Percentiles rank a stretch among this genome's conserved stretches.
These are phyloP conservation scores for Coemansia erecta DNA, from an alignment of 192 early-diverging fungal species.

Conservation along the genomic window DNA sequence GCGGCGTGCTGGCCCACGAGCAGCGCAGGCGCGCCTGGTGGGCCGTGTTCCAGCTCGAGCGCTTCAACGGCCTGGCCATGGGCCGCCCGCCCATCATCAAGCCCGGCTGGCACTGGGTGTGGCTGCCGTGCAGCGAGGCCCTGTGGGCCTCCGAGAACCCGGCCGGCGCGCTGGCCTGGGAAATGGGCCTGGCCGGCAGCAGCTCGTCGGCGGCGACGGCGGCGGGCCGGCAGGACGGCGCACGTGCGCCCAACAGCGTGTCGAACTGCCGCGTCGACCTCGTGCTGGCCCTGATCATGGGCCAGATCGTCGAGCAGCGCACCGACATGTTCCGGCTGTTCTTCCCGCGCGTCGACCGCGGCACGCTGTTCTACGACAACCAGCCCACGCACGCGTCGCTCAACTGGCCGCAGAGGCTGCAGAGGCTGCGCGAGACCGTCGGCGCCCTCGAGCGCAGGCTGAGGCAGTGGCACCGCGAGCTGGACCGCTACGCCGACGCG, in stretches of 20 bases:
- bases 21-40: slow-evolving; percentile 48
- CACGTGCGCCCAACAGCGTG: slow-evolving; percentile 5
- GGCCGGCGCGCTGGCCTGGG: slow-evolving; percentile 35
- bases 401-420: slow-evolving; percentile 24
- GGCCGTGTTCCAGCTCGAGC: slow-evolving; percentile 48
- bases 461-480: slow-evolving; percentile 43
- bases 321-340: slow-evolving; percentile 49
- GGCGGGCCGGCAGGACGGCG: too few relatives aligned
- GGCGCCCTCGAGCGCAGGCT: slow-evolving; percentile 34
- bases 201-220: slow-evolving; percentile 22
- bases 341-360: slow-evolving; percentile 49
- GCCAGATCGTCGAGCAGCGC: slow-evolving; percentile 48
- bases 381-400: slow-evolving; percentile 39
- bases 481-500: slow-evolving; percentile 39
- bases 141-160: slow-evolving; percentile 44
- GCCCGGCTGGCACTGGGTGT: slow-evolving; percentile 55
- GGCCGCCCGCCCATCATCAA: slow-evolving; percentile 51
- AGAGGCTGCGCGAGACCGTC: slow-evolving; percentile 18
- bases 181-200: slow-evolving; percentile 36
- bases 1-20: slow-evolving; percentile 46
- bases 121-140: slow-evolving; percentile 47
- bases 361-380: slow-evolving; percentile 52
- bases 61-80: slow-evolving; percentile 53
- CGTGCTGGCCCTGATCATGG: slow-evolving; percentile 44
- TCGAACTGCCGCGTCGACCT: slow-evolving; percentile 46